phyloP scores from a whole-genome alignment of 805 yeast species.

The Saturnispora gosingensis region DNA sequence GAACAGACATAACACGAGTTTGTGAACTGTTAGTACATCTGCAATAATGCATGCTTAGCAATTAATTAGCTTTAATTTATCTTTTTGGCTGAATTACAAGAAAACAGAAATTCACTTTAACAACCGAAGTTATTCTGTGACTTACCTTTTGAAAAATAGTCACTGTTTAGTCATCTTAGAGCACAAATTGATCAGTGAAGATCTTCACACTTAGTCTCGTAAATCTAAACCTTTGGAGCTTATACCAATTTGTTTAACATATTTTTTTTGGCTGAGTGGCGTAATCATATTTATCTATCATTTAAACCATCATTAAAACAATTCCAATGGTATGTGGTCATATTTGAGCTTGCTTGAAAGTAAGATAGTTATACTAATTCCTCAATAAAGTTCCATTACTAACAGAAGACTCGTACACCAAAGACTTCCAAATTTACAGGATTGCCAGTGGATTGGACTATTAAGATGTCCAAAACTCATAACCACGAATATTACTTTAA shows the following conservation, averaged over 20 bases:
- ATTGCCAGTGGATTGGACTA: constrained; percentile 78
- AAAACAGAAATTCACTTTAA: no score
- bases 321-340: background rate
- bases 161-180: no score
- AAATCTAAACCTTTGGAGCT: no score
- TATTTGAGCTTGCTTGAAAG: background rate
- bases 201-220: no score
- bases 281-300: background rate
- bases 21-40: no score
- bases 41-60: no score
- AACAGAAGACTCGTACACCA: background rate
- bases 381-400: background rate
- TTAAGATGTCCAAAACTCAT: constrained; percentile 68
- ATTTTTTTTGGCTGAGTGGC: background rate
- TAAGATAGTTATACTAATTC: background rate
- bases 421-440: constrained; percentile 43
- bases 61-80: no score
- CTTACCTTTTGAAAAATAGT: no score
- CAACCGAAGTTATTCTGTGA: no score
- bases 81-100: no score
- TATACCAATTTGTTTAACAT: background rate
- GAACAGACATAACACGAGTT: no score
- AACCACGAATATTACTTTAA: constrained; percentile 79
- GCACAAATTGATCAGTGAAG: no score
- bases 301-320: background rate